Conservation (phyloP, 75 land plant genomes). For the Gnetum montanum region DNA sequence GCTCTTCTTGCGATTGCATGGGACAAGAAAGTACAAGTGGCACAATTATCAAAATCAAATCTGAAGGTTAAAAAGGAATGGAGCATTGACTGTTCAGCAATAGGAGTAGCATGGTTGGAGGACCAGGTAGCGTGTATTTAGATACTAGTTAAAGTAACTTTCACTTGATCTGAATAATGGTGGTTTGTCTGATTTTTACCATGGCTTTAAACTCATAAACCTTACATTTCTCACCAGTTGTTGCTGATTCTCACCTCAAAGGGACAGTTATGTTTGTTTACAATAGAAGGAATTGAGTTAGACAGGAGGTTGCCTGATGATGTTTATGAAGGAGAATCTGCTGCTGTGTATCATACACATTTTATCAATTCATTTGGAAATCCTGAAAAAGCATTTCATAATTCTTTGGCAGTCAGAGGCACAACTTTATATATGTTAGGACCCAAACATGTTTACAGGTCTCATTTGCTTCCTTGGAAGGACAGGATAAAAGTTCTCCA, state of each 20-base stretch:
- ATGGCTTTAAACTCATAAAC: no score
- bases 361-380: slow-evolving; percentile 70
- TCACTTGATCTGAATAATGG: background rate
- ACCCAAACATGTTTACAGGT: slow-evolving; percentile 58
- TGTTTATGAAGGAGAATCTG: slow-evolving; percentile 37
- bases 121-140: slow-evolving; percentile 74
- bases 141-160: background rate
- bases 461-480: slow-evolving; percentile 94
- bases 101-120: slow-evolving; percentile 90
- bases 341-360: slow-evolving; percentile 66
- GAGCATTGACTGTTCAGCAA: slow-evolving; percentile 75
- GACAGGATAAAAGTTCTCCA: slow-evolving; percentile 83
- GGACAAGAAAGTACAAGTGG: slow-evolving; percentile 80
- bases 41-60: slow-evolving; percentile 72
- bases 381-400: slow-evolving; percentile 92
- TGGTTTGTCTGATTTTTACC: no score
- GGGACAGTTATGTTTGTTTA: slow-evolving; percentile 70
- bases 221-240: slow-evolving; percentile 43
- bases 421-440: slow-evolving; percentile 82
- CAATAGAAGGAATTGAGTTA: slow-evolving; percentile 72
- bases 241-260: slow-evolving; percentile 68
- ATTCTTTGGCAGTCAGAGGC: slow-evolving; percentile 74
- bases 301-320: slow-evolving; percentile 52
- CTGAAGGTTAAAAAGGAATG: slow-evolving; percentile 57
- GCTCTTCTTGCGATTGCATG: slow-evolving; percentile 85